Evolutionary conservation across 148 eudicot species (phyloP).

Genomic region (Simmondsia chinensis): DNA sequence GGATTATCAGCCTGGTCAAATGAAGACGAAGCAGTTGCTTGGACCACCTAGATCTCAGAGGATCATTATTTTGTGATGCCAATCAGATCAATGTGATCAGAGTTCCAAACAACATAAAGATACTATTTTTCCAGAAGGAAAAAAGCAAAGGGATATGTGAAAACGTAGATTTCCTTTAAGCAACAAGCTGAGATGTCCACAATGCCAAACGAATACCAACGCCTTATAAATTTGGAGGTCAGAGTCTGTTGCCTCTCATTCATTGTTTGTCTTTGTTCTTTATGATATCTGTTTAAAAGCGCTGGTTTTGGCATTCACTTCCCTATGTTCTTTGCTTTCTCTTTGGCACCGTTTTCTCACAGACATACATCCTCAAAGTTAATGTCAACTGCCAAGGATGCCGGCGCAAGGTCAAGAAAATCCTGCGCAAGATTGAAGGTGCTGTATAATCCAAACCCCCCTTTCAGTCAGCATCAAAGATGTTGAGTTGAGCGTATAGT

Average conservation of each 20-base stretch:
- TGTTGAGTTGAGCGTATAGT: too few species aligned
- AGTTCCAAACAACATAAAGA: too few species aligned
- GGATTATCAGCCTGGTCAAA: too few species aligned
- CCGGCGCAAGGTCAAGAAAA: constrained; percentile 38
- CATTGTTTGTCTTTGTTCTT: neutral
- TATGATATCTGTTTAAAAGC: neutral
- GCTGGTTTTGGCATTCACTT: neutral
- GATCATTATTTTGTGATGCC: too few species aligned
- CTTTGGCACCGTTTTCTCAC: constrained; percentile 3
- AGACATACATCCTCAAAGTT: constrained; percentile 44
- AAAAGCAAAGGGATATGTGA: constrained; percentile 5
- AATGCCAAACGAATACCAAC: constrained; percentile 18
- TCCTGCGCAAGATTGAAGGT: constrained; percentile 53
- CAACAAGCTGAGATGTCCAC: neutral
- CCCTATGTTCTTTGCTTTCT: neutral
- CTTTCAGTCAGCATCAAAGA: too few species aligned
- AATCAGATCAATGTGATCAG: too few species aligned
- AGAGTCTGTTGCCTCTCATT: neutral
- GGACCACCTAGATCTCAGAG: too few species aligned
- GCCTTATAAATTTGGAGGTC: constrained; percentile 21
- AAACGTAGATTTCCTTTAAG: constrained; percentile 8
- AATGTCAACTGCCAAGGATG: constrained; percentile 48
- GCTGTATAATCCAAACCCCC: too few species aligned
- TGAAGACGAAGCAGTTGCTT: too few species aligned
- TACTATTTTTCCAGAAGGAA: neutral